Percentiles rank a stretch among this genome's conserved stretches.
phyloP scores from a whole-genome alignment of 306 rosid species.

The Malus orientalis region DNA sequence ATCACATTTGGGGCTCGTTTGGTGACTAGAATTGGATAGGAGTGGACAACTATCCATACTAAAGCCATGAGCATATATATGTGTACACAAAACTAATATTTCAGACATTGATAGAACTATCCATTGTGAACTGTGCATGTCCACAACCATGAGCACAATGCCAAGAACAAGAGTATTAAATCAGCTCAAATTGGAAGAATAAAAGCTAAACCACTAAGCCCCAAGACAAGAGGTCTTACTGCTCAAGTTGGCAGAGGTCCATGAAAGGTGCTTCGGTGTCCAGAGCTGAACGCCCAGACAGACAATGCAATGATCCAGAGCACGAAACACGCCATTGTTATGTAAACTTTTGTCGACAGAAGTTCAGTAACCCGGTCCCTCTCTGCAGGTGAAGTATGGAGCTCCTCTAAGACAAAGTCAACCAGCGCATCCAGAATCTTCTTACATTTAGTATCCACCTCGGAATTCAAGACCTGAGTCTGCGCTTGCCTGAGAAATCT shows the following conservation, averaged over 20 bases:
- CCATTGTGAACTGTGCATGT: not conserved
- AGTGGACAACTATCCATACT: too few relatives aligned
- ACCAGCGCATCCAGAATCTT: slow-evolving; percentile 46
- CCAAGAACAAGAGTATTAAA: not conserved
- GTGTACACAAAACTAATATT: not conserved
- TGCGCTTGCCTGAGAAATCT: slow-evolving; percentile 26
- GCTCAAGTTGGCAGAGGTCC: slow-evolving; percentile 48
- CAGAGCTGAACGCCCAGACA: slow-evolving; percentile 31
- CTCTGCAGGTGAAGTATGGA: slow-evolving; percentile 26
- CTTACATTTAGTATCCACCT: slow-evolving; percentile 31
- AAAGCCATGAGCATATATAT: not conserved
- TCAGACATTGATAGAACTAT: not conserved
- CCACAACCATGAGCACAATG: not conserved
- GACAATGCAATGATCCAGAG: slow-evolving; percentile 39
- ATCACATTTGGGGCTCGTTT: too few relatives aligned
- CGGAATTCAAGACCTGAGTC: slow-evolving; percentile 27
- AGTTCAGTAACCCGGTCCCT: slow-evolving; percentile 19
- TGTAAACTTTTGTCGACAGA: slow-evolving; percentile 20
- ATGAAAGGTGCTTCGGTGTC: slow-evolving; percentile 1
- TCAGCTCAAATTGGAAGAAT: not conserved
- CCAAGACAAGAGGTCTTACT: slow-evolving; percentile 11
- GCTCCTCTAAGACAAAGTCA: slow-evolving; percentile 30
- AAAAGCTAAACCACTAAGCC: not conserved
- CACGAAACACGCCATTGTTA: slow-evolving; percentile 27
- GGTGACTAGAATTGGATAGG: too few relatives aligned